Conservation (phyloP, 805 yeast species). For the Diddensiella caesifluorescens region DNA sequence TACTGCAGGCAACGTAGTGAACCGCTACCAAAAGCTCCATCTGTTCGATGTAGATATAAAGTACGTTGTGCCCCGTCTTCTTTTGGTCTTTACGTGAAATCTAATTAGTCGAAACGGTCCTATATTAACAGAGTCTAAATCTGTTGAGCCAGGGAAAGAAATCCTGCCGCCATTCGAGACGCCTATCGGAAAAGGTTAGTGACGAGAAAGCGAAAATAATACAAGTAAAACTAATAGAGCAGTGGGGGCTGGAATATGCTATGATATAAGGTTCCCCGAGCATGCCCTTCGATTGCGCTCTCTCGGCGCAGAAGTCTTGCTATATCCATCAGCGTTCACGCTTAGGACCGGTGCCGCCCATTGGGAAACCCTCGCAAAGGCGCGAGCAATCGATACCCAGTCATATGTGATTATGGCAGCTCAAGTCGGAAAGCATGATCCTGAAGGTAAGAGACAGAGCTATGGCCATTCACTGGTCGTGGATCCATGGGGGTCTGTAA, state of each 20-base stretch:
- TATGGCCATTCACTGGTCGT: conserved; percentile 83
- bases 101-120: conserved; percentile 69
- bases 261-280: conserved; percentile 86
- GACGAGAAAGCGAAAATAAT: not conserved
- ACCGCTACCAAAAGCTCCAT: conserved; percentile 80
- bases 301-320: conserved; percentile 67
- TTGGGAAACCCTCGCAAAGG: conserved; percentile 74
- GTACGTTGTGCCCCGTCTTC: conserved; percentile 11
- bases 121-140: conserved; percentile 64
- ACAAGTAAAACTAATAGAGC: not conserved
- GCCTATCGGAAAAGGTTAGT: conserved; percentile 45
- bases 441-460: conserved; percentile 53
- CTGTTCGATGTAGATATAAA: conserved; percentile 79
- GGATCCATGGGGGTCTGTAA: conserved; percentile 86
- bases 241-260: conserved; percentile 44
- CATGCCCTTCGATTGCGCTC: conserved; percentile 58
- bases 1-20: conserved; percentile 55
- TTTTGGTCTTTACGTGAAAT: not conserved
- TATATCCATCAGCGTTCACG: conserved; percentile 92
- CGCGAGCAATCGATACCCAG: conserved; percentile 87
- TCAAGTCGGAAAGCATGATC: conserved; percentile 73
- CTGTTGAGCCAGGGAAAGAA: conserved; percentile 72
- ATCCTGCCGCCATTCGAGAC: conserved; percentile 52
- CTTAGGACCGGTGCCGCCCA: conserved; percentile 87
- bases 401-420: conserved; percentile 85